Percentiles rank a stretch among this genome's conserved stretches.
Conservation (phyloP, 2,329 filamentous ascomycete genomes). For the Basipetospora sp. region DNA sequence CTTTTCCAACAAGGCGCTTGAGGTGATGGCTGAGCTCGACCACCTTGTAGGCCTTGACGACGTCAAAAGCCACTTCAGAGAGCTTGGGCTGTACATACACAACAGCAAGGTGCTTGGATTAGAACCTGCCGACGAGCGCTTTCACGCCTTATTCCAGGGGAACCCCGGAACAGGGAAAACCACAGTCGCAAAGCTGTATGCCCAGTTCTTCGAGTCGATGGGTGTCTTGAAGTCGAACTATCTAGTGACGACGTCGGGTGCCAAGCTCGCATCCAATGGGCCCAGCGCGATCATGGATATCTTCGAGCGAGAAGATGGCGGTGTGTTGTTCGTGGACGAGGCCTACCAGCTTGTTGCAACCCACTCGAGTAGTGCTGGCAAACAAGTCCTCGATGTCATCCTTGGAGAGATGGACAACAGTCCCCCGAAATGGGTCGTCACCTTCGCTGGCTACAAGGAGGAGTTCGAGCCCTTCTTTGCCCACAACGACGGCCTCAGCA, state of each 20-base stretch:
- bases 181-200: constrained; percentile 58
- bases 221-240: constrained; percentile 43
- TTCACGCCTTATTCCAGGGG: constrained; percentile 40
- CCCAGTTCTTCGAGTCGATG: constrained; percentile 45
- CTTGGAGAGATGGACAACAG: constrained; percentile 60
- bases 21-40: neutral
- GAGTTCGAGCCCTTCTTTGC: constrained; percentile 65
- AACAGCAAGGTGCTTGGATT: constrained; percentile 15
- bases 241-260: constrained; percentile 55
- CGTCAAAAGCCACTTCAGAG: neutral
- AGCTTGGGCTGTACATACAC: neutral
- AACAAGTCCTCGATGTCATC: constrained; percentile 52
- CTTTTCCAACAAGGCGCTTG: neutral
- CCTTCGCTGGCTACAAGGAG: constrained; percentile 58
- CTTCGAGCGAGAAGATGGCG: constrained; percentile 26
- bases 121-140: constrained; percentile 41
- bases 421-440: constrained; percentile 52
- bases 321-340: constrained; percentile 64
- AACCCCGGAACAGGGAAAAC: constrained; percentile 72
- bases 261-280: constrained; percentile 43
- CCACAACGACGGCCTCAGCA: constrained; percentile 47
- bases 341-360: constrained; percentile 57
- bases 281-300: constrained; percentile 40
- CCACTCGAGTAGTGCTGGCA: constrained; percentile 37
- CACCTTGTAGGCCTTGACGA: neutral